Evolutionary conservation across 352 stramenopile genomes (phyloP).

Genomic region (Globisporangium rhizosaccharum): DNA sequence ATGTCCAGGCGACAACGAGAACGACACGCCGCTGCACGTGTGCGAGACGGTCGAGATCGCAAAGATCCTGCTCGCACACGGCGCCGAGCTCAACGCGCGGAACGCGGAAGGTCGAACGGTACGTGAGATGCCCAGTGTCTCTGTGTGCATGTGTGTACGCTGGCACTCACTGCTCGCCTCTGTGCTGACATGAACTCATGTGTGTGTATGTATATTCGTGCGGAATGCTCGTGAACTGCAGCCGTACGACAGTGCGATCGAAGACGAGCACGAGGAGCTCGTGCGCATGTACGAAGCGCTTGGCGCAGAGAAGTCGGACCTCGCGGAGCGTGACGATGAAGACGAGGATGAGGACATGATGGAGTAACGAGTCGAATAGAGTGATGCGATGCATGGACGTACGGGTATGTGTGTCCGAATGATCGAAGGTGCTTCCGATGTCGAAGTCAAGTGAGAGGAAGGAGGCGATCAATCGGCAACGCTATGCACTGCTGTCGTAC

Average conservation of each 20-base stretch:
- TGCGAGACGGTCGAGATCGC: slow-evolving; percentile 58
- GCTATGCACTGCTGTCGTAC: no score
- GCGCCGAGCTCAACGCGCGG: slow-evolving; percentile 56
- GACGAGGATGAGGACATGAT: slow-evolving; percentile 22
- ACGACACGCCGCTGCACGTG: slow-evolving; percentile 58
- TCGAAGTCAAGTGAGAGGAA: background rate
- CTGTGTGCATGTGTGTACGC: slow-evolving; percentile 6
- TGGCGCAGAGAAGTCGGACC: slow-evolving; percentile 45
- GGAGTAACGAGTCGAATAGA: slow-evolving; percentile 14
- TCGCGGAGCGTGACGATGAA: slow-evolving; percentile 22
- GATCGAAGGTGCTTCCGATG: background rate
- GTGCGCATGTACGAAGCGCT: slow-evolving; percentile 38
- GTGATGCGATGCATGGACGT: background rate
- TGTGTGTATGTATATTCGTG: slow-evolving; percentile 4
- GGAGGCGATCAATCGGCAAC: no score
- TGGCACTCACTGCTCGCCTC: background rate
- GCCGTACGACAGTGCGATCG: slow-evolving; percentile 56
- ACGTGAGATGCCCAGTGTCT: background rate
- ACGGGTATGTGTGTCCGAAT: background rate
- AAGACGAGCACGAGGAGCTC: slow-evolving; percentile 56
- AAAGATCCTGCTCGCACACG: slow-evolving; percentile 47
- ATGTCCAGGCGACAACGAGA: slow-evolving; percentile 46
- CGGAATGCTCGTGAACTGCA: slow-evolving; percentile 8
- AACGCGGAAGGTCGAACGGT: slow-evolving; percentile 54
- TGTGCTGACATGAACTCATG: background rate